Evolutionary conservation across 768 basidiomycete genomes (phyloP).

Genomic region (Leccinum disarticulatum): DNA sequence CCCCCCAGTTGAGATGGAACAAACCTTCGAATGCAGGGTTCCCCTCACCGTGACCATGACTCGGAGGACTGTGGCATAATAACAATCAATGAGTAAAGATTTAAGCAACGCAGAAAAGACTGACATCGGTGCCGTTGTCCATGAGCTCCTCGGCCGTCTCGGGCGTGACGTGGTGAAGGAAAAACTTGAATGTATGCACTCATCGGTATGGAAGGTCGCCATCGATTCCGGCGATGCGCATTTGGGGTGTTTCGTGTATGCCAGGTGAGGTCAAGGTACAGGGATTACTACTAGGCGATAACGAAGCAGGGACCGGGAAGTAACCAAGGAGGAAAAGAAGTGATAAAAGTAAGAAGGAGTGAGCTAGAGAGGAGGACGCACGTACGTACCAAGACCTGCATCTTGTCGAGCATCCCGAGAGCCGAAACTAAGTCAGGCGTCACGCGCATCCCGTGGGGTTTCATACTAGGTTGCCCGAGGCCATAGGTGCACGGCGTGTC

Average conservation of each 20-base stretch:
- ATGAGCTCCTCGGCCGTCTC: slow-evolving; percentile 88
- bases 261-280: too few relatives aligned
- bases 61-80: slow-evolving; percentile 34
- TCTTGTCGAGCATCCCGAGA: too few relatives aligned
- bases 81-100: background rate
- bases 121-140: slow-evolving; percentile 83
- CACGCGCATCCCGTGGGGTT: too few relatives aligned
- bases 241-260: slow-evolving; percentile 54
- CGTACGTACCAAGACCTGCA: too few relatives aligned
- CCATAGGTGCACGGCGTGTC: too few relatives aligned
- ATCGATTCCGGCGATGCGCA: slow-evolving; percentile 67
- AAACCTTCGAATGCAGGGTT: slow-evolving; percentile 98
- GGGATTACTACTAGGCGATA: too few relatives aligned
- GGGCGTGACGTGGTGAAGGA: slow-evolving; percentile 83
- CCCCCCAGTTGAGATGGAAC: slow-evolving; percentile 90
- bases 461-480: too few relatives aligned
- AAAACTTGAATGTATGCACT: slow-evolving; percentile 75
- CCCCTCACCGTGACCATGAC: slow-evolving; percentile 70
- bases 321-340: too few relatives aligned
- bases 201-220: slow-evolving; percentile 97
- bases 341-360: too few relatives aligned
- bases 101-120: slow-evolving; percentile 18
- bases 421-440: too few relatives aligned
- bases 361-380: too few relatives aligned
- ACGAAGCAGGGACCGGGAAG: too few relatives aligned